Percentiles rank a stretch among this genome's conserved stretches.
These are phyloP conservation scores for Pezicula neosporulosa DNA, from an alignment of 2,329 filamentous ascomycete genomes.

Conservation along the genomic window DNA sequence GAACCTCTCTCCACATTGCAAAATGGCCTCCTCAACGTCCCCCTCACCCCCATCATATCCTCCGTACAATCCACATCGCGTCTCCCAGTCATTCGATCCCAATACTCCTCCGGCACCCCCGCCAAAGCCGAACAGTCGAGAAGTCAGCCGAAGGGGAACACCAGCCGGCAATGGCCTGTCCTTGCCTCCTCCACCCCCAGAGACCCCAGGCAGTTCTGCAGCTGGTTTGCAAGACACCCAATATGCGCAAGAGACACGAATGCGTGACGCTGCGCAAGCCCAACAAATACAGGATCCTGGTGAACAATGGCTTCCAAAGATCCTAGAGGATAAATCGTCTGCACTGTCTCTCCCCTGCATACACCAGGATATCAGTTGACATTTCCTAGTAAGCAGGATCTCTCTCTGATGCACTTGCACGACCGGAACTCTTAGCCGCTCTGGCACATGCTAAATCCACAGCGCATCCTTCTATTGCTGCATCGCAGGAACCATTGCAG, in stretches of 20 bases:
- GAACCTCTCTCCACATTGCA: constrained; percentile 2
- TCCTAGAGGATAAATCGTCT: constrained; percentile 79
- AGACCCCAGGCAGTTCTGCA: constrained; percentile 15
- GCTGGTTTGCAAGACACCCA: constrained; percentile 12
- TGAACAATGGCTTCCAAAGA: constrained; percentile 74
- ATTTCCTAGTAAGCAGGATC: constrained; percentile 66
- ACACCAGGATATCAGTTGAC: constrained; percentile 11
- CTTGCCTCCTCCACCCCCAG: constrained; percentile 22
- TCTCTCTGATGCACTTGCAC: constrained; percentile 64
- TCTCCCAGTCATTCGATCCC: constrained; percentile 36
- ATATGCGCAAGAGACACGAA: constrained; percentile 15
- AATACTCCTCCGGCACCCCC: constrained; percentile 65
- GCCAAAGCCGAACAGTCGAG: constrained; percentile 68
- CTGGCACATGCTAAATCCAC: constrained; percentile 65
- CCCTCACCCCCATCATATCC: constrained; percentile 17
- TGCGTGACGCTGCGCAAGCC: constrained; percentile 23
- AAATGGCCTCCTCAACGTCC: constrained; percentile 18
- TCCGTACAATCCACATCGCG: constrained; percentile 8
- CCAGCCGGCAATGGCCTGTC: constrained; percentile 42
- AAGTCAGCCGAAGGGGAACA: constrained; percentile 63
- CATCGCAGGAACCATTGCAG: constrained; percentile 62
- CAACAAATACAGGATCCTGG: constrained; percentile 52
- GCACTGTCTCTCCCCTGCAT: constrained; percentile 25
- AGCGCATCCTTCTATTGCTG: constrained; percentile 67
- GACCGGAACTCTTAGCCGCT: constrained; percentile 66